A percentile compares a stretch with the other conserved stretches of the same genome.
These are phyloP conservation scores for Mollisiaceae sp. DNA, from an alignment of 2,329 filamentous ascomycete genomes.

Conservation along the genomic window DNA sequence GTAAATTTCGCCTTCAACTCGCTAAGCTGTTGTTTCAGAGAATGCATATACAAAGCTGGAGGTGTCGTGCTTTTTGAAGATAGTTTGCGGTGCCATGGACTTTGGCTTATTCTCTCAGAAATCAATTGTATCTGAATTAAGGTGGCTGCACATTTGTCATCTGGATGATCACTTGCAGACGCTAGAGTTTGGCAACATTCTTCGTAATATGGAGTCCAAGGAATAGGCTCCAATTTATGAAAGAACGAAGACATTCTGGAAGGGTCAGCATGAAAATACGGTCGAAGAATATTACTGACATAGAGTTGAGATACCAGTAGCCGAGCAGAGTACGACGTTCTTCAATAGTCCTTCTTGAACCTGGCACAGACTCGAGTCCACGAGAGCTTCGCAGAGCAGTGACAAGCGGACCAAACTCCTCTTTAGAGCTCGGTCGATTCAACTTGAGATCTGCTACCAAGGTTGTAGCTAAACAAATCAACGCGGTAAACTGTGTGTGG, in stretches of 20 bases:
- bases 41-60: constrained; percentile 23
- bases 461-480: constrained; percentile 22
- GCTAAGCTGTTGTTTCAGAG: constrained; percentile 24
- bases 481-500: constrained; percentile 22
- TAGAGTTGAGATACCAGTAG: constrained; percentile 26
- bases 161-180: not conserved
- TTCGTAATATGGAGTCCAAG: constrained; percentile 27
- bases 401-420: constrained; percentile 8
- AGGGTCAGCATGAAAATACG: constrained; percentile 5
- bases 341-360: constrained; percentile 19
- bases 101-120: constrained; percentile 21
- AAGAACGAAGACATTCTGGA: constrained; percentile 24
- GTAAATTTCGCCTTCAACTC: constrained; percentile 13
- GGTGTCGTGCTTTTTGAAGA: constrained; percentile 3
- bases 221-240: constrained; percentile 24
- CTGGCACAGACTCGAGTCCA: not conserved
- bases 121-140: constrained; percentile 26
- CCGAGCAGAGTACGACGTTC: constrained; percentile 29
- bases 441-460: constrained; percentile 31
- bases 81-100: constrained; percentile 22
- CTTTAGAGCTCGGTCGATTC: constrained; percentile 13
- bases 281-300: constrained; percentile 19
- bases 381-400: constrained; percentile 10
- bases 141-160: constrained; percentile 21
- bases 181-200: constrained; percentile 27